Evolutionary conservation across 257 asterid species (phyloP), one percentile per base, ranked within the genome.

Genomic region (Rauvolfia tetraphylla): DNA sequence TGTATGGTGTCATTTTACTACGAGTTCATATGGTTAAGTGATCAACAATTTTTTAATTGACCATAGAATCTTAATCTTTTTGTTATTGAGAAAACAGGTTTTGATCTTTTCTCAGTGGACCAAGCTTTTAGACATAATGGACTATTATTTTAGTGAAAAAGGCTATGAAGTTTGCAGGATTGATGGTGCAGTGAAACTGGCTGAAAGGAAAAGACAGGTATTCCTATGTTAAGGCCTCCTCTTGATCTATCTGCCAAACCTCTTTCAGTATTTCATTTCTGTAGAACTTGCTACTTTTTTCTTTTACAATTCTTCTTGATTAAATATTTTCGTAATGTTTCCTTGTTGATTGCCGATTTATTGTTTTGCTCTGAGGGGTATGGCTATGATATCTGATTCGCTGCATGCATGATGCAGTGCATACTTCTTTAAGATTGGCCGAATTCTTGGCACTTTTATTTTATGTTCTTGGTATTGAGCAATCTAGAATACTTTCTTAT

Each of bases 61-160:
- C 58, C 70, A 48, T 74, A 70, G 38, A 77, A 61, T 71, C 29
- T 38, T 70, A 54, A 41, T 46, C 27, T 39, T 39, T 73, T 63
- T 36, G 33, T 79, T 1, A 42, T 71, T 81, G 76, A 68, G 70
- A 62, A 80, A 41, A 71, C 87, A 95, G 99, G 98, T 95, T 72
- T 83, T 95, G 90, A 89, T 95, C 72, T 95, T 95, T 88, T 93
- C 99, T 70, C 99, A 95, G 74, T 95, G 99, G 99, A 91, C 98
- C 78, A 91, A 89, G 86, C 83, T 95, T 73, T 80, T 95, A 90
- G 97, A 95, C 87, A 88, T 95, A 75, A 95, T 95, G 88, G 97
- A 95, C 54, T 93, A 95, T 86, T 95, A 95, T 81, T 91, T 93
- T 79, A 88, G 93, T 83, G 98, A 93, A 87, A 93, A 79, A 74